phyloP scores from a whole-genome alignment of 225 moss, liverwort and hornwort species.

The Sphagnum contortum region DNA sequence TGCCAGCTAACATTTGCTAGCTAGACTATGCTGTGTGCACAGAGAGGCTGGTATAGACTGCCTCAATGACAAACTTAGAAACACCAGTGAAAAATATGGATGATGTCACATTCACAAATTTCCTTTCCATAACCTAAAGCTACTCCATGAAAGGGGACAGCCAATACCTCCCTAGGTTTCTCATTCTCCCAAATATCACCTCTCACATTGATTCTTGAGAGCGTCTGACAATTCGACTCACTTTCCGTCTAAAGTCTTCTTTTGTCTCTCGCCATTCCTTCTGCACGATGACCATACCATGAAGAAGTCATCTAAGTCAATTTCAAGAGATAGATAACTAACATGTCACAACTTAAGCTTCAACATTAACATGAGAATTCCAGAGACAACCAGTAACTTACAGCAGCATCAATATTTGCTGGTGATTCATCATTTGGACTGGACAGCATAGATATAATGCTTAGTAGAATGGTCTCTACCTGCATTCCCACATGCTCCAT shows the following conservation, averaged over 20 bases:
- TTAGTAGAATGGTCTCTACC: slow-evolving; percentile 90
- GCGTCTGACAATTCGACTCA: slow-evolving; percentile 85
- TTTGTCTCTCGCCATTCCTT: slow-evolving; percentile 97
- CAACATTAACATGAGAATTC: no score
- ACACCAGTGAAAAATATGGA: slow-evolving; percentile 1
- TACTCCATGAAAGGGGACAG: not conserved
- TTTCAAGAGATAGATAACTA: not conserved
- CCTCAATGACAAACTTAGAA: slow-evolving; percentile 2
- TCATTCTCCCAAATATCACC: not conserved
- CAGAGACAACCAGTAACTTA: slow-evolving; percentile 14
- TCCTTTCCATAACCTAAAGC: slow-evolving; percentile 5
- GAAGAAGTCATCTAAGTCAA: not conserved
- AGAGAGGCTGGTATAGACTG: slow-evolving; percentile 2
- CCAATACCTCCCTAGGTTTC: slow-evolving; percentile 1
- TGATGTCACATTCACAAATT: slow-evolving; percentile 10
- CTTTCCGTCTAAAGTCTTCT: slow-evolving; percentile 92
- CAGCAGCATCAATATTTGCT: slow-evolving; percentile 86
- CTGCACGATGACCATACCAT: slow-evolving; percentile 14
- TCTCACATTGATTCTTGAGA: slow-evolving; percentile 79
- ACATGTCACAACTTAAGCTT: not conserved
- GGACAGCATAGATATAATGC: slow-evolving; percentile 93
- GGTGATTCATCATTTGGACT: slow-evolving; percentile 96
- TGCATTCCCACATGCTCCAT: slow-evolving; percentile 7
- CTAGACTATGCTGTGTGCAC: slow-evolving; percentile 3
- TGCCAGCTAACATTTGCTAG: not conserved